Evolutionary conservation across 352 stramenopile species (phyloP).

Genomic region (Globisporangium nagaii): DNA sequence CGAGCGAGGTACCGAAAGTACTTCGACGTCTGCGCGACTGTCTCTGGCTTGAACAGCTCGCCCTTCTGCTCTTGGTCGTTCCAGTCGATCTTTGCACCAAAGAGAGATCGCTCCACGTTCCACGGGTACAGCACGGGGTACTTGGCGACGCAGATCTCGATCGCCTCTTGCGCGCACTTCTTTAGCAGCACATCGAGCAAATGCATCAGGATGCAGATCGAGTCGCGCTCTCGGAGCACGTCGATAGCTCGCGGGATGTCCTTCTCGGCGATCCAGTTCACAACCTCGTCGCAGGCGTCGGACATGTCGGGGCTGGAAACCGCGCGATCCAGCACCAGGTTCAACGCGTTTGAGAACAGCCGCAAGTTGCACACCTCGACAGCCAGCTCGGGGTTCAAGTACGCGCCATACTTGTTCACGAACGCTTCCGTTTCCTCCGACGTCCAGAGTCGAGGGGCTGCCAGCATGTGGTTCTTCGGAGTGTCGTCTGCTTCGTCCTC

Average conservation of each 20-base stretch:
- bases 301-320: conserved; percentile 79
- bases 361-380: conserved; percentile 75
- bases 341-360: conserved; percentile 55
- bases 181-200: conserved; percentile 78
- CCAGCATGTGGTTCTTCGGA: conserved; percentile 9
- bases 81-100: conserved; percentile 47
- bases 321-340: conserved; percentile 68
- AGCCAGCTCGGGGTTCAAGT: conserved; percentile 78
- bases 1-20: conserved; percentile 72
- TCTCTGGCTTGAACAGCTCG: conserved; percentile 28
- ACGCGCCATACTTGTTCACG: conserved; percentile 77
- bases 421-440: conserved; percentile 59
- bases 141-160: conserved; percentile 65
- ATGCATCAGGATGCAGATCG: conserved; percentile 71
- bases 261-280: conserved; percentile 74
- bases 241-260: conserved; percentile 39
- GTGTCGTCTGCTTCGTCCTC: conserved; percentile 5
- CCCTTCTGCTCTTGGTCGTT: conserved; percentile 23
- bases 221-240: conserved; percentile 46
- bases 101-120: conserved; percentile 78
- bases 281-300: conserved; percentile 66
- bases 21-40: conserved; percentile 45
- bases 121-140: conserved; percentile 72
- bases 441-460: conserved; percentile 18
- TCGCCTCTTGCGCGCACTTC: conserved; percentile 60